A percentile compares a stretch with the other conserved stretches of the same genome.
Conservation (phyloP, 179 eudicot genomes). For the Actinidia arguta region DNA sequence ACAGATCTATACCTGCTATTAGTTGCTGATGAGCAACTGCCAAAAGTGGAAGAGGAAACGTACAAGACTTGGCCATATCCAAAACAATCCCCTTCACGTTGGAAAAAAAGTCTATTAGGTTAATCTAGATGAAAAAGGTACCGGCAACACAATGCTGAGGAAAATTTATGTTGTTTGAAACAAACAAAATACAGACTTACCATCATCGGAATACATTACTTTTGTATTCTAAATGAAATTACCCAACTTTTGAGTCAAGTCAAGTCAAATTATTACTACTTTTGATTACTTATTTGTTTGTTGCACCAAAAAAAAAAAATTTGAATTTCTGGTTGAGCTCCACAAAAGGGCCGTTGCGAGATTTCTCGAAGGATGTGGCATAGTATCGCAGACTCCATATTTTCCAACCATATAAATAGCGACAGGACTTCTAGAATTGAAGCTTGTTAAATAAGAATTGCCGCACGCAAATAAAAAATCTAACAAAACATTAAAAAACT, state of each 20-base stretch:
- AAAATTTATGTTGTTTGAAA: not conserved
- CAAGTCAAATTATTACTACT: no score
- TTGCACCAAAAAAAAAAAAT: no score
- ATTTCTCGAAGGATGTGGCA: no score
- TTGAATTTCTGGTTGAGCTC: no score
- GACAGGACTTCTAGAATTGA: not conserved
- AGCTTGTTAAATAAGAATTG: not conserved
- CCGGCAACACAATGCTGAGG: slow-evolving; percentile 12
- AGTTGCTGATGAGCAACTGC: slow-evolving; percentile 96
- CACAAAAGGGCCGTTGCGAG: no score
- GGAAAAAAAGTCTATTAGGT: slow-evolving; percentile 15
- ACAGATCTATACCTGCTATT: slow-evolving; percentile 62
- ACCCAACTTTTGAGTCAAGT: no score
- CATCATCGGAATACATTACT: slow-evolving; percentile 3
- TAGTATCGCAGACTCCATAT: no score
- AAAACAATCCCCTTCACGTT: slow-evolving; percentile 66
- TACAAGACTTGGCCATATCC: slow-evolving; percentile 81
- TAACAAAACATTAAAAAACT: no score
- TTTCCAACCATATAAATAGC: no score
- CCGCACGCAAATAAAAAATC: not conserved
- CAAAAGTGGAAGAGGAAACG: slow-evolving; percentile 94
- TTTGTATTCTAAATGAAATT: no score
- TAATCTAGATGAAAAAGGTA: slow-evolving; percentile 5
- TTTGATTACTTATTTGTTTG: no score
- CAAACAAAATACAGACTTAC: not conserved